Evolutionary conservation across 805 yeast species (phyloP).

Genomic region (Ascoidea rubescens): DNA sequence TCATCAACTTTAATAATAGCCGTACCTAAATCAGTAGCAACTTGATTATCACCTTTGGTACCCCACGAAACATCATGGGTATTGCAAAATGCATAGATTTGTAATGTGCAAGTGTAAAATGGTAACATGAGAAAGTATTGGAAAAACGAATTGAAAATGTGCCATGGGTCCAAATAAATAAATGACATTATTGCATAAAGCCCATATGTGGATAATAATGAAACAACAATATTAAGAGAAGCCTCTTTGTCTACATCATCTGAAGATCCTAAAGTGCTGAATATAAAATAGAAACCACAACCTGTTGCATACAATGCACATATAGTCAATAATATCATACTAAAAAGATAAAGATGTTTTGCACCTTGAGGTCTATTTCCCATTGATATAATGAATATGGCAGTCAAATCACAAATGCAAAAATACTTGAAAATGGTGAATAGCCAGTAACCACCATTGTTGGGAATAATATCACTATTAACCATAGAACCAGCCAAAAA

Average conservation of each 20-base stretch:
- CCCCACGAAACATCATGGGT: slow-evolving; percentile 99
- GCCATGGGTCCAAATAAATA: slow-evolving; percentile 93
- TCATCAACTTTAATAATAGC: slow-evolving; percentile 74
- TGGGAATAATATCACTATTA: slow-evolving; percentile 32
- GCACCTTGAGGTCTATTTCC: slow-evolving; percentile 99
- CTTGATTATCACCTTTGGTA: slow-evolving; percentile 85
- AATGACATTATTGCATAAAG: slow-evolving; percentile 71
- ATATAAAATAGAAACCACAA: slow-evolving; percentile 74
- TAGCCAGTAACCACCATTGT: slow-evolving; percentile 67
- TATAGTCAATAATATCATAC: slow-evolving; percentile 59
- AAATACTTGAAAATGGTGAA: slow-evolving; percentile 80
- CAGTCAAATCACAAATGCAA: slow-evolving; percentile 66
- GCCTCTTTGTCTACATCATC: slow-evolving; percentile 27
- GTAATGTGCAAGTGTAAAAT: slow-evolving; percentile 81
- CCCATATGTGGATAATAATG: slow-evolving; percentile 85
- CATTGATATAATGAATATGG: slow-evolving; percentile 86
- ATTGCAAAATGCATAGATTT: slow-evolving; percentile 93
- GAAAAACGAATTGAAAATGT: slow-evolving; percentile 68
- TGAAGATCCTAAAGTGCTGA: slow-evolving; percentile 28
- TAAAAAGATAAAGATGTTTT: slow-evolving; percentile 53
- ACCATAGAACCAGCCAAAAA: slow-evolving; percentile 81
- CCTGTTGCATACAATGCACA: slow-evolving; percentile 73
- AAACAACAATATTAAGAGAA: slow-evolving; percentile 67
- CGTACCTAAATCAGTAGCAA: slow-evolving; percentile 56
- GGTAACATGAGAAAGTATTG: slow-evolving; percentile 89